These are phyloP conservation scores for Leccinum variicolor DNA, from an alignment of 768 basidiomycete genomes.

Conservation along the genomic window DNA sequence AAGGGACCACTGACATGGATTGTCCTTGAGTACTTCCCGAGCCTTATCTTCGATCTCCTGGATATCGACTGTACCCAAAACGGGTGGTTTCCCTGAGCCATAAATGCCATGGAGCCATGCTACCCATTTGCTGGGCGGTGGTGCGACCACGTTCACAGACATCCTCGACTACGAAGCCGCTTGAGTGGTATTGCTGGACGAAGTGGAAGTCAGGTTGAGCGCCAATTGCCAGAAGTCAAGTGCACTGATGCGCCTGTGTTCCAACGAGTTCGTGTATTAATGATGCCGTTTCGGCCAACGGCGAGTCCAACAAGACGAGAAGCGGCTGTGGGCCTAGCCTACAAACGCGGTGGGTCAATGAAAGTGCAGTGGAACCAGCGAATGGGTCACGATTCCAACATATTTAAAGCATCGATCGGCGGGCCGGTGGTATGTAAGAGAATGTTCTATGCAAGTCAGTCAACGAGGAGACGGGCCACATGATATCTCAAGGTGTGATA, in stretches of 20 bases:
- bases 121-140: slow-evolving; percentile 21
- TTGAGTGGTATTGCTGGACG: not conserved
- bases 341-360: not conserved
- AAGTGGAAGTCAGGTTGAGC: not conserved
- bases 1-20: slow-evolving; percentile 39
- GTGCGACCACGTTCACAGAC: slow-evolving; percentile 21
- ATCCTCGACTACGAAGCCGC: not conserved
- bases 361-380: not conserved
- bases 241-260: not conserved
- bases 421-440: not conserved
- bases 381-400: not conserved
- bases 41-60: slow-evolving; percentile 66
- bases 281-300: not conserved
- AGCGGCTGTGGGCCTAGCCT: not conserved
- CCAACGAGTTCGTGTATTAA: not conserved
- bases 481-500: not conserved
- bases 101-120: slow-evolving; percentile 22
- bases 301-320: not conserved
- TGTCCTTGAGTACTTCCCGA: slow-evolving; percentile 55
- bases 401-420: slow-evolving; percentile 7
- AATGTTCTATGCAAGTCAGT: not conserved
- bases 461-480: not conserved
- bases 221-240: not conserved
- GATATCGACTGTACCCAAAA: slow-evolving; percentile 55
- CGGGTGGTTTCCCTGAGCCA: slow-evolving; percentile 21